Evolutionary conservation across 2,329 filamentous ascomycete genomes (phyloP), one percentile per base, ranked within the genome.

Genomic region (Metarhizium humberi): DNA sequence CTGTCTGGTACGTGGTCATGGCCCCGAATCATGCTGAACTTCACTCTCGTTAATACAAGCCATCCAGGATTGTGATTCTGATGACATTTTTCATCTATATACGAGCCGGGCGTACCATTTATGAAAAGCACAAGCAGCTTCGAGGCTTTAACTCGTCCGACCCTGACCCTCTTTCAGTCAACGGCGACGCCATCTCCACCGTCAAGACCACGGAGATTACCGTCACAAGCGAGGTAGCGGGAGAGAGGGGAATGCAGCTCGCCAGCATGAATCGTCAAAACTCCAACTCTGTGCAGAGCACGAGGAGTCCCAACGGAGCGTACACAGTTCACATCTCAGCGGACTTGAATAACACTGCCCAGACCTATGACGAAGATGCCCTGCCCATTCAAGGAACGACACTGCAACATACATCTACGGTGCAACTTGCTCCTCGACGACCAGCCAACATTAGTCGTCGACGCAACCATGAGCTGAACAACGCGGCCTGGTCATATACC

Each of bases 401-500:
- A 50, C 18, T 47, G 4, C 56, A 54, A 25, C 57, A 58, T 62
- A 61, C 56, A 49, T 42, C 55, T 25, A 54, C 51, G n/a, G 32
- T 53, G 45, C 54, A 58, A 46, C 45, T 56, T 53, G 56, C 58
- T 57, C 60, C 59, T 53, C 56, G 58, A 58, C 60, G 55, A 56
- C 59, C 54, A 57, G 66, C 54, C 57, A 70, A 56, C 58, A 62
- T 58, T 55, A 66, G 58, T 56, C 71, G 65, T 57, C 70, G 62
- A 62, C 72, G 63, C 58, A 72, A 74, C 40, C 73, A 77, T 55
- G 80, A 82, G 55, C 74, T 81, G 20, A 84, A 79, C 64, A 84
- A 77, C 40, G 85, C 85, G 3, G 81, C 84, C 1, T 86, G 82
- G 82, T 78, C 80, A 1, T 89, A 89, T 65, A 81, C 85, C 55